These are phyloP conservation scores for Phaeotremella skinneri DNA, from an alignment of 768 basidiomycete genomes.

Conservation along the genomic window DNA sequence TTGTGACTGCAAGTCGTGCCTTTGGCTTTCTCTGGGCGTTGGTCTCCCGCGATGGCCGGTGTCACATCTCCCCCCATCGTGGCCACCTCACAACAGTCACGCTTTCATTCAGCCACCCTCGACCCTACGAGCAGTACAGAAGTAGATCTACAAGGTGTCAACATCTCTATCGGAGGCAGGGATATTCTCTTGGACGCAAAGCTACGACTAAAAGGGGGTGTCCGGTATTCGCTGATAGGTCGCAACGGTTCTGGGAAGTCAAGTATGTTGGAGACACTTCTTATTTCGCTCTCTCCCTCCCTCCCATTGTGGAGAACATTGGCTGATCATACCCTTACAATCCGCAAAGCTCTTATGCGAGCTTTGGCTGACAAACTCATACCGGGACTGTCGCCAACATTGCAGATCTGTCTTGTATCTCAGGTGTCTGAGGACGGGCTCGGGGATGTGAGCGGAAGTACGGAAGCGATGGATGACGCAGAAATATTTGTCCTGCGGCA, in stretches of 20 bases:
- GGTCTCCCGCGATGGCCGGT: too few species aligned
- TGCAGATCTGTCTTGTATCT: constrained; percentile 56
- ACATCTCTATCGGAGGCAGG: constrained; percentile 57
- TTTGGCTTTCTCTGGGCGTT: too few species aligned
- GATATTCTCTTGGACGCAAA: constrained; percentile 61
- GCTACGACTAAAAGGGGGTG: constrained; percentile 56
- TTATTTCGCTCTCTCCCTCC: background rate
- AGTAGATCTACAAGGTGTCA: constrained; percentile 61
- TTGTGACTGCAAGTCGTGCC: too few species aligned
- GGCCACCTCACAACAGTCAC: constrained; percentile 39
- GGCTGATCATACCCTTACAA: constrained; percentile 17
- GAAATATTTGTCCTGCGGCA: constrained; percentile 53
- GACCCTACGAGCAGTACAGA: constrained; percentile 41
- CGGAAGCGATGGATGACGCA: constrained; percentile 5
- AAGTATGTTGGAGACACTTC: constrained; percentile 44
- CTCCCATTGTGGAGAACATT: constrained; percentile 21
- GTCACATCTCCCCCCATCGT: constrained; percentile 4
- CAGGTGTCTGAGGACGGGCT: constrained; percentile 50
- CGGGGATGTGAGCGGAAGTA: background rate
- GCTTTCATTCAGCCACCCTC: constrained; percentile 48
- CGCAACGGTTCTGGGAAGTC: constrained; percentile 62
- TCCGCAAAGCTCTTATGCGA: constrained; percentile 50
- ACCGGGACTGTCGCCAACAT: constrained; percentile 56
- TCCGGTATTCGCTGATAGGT: constrained; percentile 57
- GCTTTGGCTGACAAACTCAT: constrained; percentile 56